Conservation (phyloP, 2,329 filamentous ascomycete species). For the Fusarium gaditjirri region DNA sequence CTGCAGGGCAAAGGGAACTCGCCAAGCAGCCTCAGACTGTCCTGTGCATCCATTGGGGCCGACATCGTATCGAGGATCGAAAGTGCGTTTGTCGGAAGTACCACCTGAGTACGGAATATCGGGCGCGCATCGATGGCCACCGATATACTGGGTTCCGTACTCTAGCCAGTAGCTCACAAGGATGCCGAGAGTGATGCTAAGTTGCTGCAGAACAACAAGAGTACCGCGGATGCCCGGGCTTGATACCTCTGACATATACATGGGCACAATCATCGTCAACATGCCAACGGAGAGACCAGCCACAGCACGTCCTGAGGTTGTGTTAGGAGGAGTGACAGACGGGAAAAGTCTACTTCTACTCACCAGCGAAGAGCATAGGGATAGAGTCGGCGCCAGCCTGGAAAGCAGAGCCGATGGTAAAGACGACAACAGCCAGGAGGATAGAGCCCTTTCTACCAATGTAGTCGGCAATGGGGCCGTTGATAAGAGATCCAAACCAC, state of each 20-base stretch:
- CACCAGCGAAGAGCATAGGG: conserved; percentile 54
- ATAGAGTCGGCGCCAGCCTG: conserved; percentile 55
- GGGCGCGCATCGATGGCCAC: conserved; percentile 4
- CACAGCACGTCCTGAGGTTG: background rate
- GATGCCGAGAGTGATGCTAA: conserved; percentile 48
- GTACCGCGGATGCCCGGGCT: conserved; percentile 60
- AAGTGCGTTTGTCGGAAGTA: background rate
- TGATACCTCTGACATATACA: conserved; percentile 59
- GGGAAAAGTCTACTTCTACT: background rate
- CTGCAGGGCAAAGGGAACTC: conserved; percentile 45
- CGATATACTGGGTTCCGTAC: conserved; percentile 44
- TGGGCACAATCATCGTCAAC: conserved; percentile 51
- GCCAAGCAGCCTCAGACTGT: conserved; percentile 38
- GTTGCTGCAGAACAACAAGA: conserved; percentile 55
- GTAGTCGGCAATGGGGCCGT: conserved; percentile 49
- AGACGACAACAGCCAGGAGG: conserved; percentile 48
- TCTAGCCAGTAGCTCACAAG: conserved; percentile 48
- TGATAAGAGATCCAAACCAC: conserved; percentile 59
- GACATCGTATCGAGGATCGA: background rate
- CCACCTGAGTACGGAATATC: background rate
- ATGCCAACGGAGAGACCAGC: conserved; percentile 4
- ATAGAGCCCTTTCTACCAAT: conserved; percentile 49
- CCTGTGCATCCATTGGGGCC: background rate
- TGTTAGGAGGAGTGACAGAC: background rate
- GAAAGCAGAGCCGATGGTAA: conserved; percentile 55